Evolutionary conservation across 2,329 filamentous ascomycete genomes (phyloP).

Genomic region (Xylariaceae sp.): DNA sequence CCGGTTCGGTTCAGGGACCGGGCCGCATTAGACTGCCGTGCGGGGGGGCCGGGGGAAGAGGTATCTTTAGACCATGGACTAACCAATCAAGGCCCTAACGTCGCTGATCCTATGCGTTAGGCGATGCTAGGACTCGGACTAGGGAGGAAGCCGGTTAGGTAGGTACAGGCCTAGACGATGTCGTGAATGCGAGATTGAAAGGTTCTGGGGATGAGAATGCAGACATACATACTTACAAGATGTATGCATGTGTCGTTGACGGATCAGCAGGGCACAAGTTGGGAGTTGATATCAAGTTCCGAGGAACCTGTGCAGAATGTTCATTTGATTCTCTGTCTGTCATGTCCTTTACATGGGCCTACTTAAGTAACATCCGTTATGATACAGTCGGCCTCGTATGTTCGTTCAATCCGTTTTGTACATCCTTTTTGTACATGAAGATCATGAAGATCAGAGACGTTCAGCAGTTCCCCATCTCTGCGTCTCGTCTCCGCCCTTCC

Average conservation of each 20-base stretch:
- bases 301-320: no score
- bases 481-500: slow-evolving; percentile 79
- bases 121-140: neutral
- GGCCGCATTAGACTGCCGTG: neutral
- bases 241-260: neutral
- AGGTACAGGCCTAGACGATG: neutral
- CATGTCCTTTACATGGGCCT: neutral
- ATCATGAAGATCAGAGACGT: neutral
- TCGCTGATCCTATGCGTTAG: neutral
- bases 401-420: neutral
- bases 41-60: neutral
- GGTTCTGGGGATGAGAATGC: neutral
- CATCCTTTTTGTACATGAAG: no score
- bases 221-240: neutral
- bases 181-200: no score
- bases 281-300: no score
- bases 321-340: no score
- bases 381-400: neutral
- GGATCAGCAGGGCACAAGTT: no score
- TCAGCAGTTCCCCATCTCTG: slow-evolving; percentile 63
- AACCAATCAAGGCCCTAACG: neutral
- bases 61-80: neutral
- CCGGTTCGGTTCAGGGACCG: neutral
- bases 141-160: no score
- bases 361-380: neutral